These are phyloP conservation scores for Phyllachora maydis DNA, from an alignment of 2,329 filamentous ascomycete genomes.

Conservation along the genomic window DNA sequence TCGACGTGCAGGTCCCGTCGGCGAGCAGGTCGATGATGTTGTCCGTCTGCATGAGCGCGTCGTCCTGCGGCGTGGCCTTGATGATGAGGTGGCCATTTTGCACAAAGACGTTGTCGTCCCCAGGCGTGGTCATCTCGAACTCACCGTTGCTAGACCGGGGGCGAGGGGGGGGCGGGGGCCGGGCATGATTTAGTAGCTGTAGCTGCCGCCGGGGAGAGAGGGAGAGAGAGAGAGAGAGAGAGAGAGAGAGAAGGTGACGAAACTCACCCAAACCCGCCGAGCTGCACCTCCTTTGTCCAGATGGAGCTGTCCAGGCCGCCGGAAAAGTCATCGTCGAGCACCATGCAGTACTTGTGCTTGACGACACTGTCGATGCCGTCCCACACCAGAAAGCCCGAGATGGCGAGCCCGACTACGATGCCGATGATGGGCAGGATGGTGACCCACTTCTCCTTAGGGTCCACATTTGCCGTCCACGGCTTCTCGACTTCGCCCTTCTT, in stretches of 20 bases:
- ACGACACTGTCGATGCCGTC: slow-evolving; percentile 53
- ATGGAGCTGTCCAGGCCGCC: slow-evolving; percentile 33
- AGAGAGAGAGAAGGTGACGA: too few relatives aligned
- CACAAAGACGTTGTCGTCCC: slow-evolving; percentile 55
- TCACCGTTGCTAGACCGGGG: slow-evolving; percentile 45
- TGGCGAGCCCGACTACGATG: slow-evolving; percentile 42
- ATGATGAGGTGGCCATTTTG: slow-evolving; percentile 50
- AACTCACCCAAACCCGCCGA: slow-evolving; percentile 56
- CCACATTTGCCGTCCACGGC: slow-evolving; percentile 54
- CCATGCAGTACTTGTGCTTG: slow-evolving; percentile 51
- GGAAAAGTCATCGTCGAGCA: slow-evolving; percentile 46
- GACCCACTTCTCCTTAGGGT: slow-evolving; percentile 71
- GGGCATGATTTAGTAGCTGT: too few relatives aligned
- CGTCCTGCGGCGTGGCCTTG: slow-evolving; percentile 59
- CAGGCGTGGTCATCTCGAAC: slow-evolving; percentile 56
- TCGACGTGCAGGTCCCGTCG: slow-evolving; percentile 47
- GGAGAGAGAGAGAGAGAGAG: too few relatives aligned
- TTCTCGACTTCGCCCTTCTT: slow-evolving; percentile 54
- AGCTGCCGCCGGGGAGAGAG: too few relatives aligned
- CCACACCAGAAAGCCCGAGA: slow-evolving; percentile 55
- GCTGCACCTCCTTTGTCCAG: slow-evolving; percentile 57
- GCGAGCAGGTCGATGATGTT: slow-evolving; percentile 45
- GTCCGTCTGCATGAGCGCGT: slow-evolving; percentile 41
- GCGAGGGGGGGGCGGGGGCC: too few relatives aligned
- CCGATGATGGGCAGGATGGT: slow-evolving; percentile 61